These are phyloP conservation scores for Ramalina intermedia DNA, from an alignment of 495 filamentous ascomycete genomes.

Conservation along the genomic window DNA sequence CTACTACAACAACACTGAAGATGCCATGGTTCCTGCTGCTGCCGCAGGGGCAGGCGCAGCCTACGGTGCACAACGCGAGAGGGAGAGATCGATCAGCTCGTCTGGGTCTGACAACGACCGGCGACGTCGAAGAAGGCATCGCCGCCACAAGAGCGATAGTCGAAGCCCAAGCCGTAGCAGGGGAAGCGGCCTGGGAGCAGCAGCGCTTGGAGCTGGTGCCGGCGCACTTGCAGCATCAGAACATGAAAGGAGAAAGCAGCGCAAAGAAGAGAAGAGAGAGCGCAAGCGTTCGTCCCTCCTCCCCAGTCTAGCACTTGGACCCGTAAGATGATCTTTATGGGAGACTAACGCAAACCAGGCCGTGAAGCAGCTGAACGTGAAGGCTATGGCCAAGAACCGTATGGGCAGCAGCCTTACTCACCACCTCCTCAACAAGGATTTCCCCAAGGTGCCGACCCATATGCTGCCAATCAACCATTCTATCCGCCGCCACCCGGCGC, in stretches of 20 bases:
- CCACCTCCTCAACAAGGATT: conserved; percentile 11
- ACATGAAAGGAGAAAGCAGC: conserved; percentile 46
- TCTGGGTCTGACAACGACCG: conserved; percentile 29
- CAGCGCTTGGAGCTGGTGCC: conserved; percentile 60
- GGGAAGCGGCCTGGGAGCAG: conserved; percentile 52
- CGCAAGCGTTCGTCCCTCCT: conserved; percentile 13
- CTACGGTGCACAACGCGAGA: conserved; percentile 20
- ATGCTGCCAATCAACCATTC: conserved; percentile 21
- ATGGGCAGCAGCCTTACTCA: conserved; percentile 28
- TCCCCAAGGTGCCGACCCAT: conserved; percentile 15
- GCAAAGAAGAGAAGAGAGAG: conserved; percentile 30
- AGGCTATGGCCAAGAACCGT: conserved; percentile 15
- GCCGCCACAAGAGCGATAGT: conserved; percentile 33
- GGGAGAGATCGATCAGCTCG: conserved; percentile 24
- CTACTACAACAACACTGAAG: conserved; percentile 23
- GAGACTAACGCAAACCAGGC: conserved; percentile 13
- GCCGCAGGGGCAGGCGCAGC: conserved; percentile 24
- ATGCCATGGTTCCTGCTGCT: conserved; percentile 22
- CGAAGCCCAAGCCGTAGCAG: conserved; percentile 48
- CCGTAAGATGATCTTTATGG: conserved; percentile 4
- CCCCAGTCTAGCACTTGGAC: background rate
- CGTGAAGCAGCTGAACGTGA: conserved; percentile 25
- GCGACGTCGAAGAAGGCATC: conserved; percentile 24
- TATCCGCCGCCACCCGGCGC: conserved; percentile 32
- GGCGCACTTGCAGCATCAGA: conserved; percentile 65